These are phyloP conservation scores for Cicer yamashitae DNA, from an alignment of 306 rosid genomes.

Conservation along the genomic window DNA sequence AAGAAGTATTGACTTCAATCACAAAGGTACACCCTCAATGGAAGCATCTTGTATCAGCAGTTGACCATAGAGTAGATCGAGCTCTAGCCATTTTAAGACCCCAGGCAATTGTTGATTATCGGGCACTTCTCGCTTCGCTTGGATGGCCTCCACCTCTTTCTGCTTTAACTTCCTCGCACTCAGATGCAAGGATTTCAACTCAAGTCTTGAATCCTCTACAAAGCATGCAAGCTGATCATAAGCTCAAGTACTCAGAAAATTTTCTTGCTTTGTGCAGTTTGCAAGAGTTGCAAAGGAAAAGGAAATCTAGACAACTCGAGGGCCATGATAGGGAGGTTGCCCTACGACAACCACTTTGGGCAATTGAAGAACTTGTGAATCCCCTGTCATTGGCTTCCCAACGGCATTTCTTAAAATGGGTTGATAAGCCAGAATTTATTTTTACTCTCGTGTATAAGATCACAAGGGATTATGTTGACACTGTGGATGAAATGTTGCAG, in stretches of 20 bases:
- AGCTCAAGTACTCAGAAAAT: conserved; percentile 74
- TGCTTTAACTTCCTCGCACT: conserved; percentile 48
- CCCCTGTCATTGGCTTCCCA: conserved; percentile 84
- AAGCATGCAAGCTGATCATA: conserved; percentile 81
- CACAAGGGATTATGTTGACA: conserved; percentile 81
- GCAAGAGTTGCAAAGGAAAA: conserved; percentile 83
- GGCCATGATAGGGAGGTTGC: conserved; percentile 65
- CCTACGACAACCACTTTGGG: conserved; percentile 91
- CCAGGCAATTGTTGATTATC: conserved; percentile 85
- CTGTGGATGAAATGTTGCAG: conserved; percentile 89
- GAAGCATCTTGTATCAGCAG: conserved; percentile 82
- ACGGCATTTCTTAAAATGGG: conserved; percentile 88
- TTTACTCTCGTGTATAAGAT: conserved; percentile 88
- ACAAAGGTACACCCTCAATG: conserved; percentile 74
- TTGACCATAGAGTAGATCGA: conserved; percentile 93
- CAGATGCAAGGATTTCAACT: conserved; percentile 54
- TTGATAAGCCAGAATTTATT: conserved; percentile 83
- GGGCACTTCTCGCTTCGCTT: conserved; percentile 81
- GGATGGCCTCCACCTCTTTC: conserved; percentile 97
- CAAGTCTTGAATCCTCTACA: conserved; percentile 73
- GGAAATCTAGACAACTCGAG: conserved; percentile 84
- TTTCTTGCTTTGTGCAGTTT: conserved; percentile 81
- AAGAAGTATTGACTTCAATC: conserved; percentile 69
- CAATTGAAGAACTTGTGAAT: conserved; percentile 94
- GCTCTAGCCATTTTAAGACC: conserved; percentile 91